phyloP scores from a whole-genome alignment of 129 eudicot genomes.

The Lactuca sativa region DNA sequence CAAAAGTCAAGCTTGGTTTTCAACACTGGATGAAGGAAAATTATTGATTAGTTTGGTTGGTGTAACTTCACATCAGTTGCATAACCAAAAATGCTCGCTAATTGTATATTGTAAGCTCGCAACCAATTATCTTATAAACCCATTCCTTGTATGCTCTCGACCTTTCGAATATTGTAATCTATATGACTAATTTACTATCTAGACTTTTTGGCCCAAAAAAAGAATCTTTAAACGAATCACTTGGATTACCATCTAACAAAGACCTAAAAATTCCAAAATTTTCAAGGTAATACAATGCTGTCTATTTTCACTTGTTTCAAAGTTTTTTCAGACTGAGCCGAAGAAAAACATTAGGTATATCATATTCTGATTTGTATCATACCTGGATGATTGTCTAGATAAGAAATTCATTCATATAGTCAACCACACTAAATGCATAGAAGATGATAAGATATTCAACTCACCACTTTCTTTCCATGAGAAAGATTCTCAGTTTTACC shows the following conservation, averaged over 20 bases:
- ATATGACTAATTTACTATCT: too few relatives aligned
- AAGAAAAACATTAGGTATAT: background rate
- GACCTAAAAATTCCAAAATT: background rate
- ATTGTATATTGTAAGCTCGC: too few relatives aligned
- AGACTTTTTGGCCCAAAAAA: background rate
- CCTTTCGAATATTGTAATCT: background rate
- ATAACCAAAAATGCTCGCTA: too few relatives aligned
- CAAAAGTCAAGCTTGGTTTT: conserved; percentile 7
- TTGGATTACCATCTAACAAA: background rate
- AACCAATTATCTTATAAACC: too few relatives aligned
- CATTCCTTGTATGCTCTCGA: background rate
- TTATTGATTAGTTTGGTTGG: too few relatives aligned
- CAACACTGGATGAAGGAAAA: conserved; percentile 1
- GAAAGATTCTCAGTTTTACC: conserved; percentile 38
- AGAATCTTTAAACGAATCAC: background rate
- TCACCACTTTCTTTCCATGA: conserved; percentile 55
- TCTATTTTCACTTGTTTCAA: background rate
- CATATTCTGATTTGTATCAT: background rate
- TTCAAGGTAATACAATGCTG: background rate
- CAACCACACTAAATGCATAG: background rate
- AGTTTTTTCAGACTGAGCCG: background rate
- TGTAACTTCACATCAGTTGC: too few relatives aligned
- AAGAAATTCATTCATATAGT: background rate
- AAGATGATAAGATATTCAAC: conserved; percentile 19
- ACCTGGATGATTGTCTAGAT: background rate